A percentile compares a stretch with the other conserved stretches of the same genome.
Evolutionary conservation across 441 rosid species (phyloP).

Genomic region (Populus hybrid): DNA sequence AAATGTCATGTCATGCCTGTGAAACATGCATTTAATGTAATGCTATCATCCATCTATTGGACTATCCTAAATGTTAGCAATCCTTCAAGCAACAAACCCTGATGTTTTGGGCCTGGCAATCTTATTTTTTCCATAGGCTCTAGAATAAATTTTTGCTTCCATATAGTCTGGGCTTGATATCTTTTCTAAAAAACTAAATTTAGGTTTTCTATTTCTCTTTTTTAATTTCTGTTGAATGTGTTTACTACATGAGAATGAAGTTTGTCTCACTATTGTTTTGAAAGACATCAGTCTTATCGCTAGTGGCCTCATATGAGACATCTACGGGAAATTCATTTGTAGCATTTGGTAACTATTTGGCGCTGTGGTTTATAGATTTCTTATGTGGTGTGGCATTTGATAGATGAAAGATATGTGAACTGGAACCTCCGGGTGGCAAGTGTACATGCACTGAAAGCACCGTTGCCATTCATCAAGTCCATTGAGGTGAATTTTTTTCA

Average conservation of each 20-base stretch:
- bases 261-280: not conserved
- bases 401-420: slow-evolving; percentile 76
- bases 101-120: not conserved
- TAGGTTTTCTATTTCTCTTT: not conserved
- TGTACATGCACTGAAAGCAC: slow-evolving; percentile 66
- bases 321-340: slow-evolving; percentile 5
- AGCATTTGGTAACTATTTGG: not conserved
- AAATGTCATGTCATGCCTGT: slow-evolving; percentile 3
- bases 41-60: not conserved
- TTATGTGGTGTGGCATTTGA: slow-evolving; percentile 20
- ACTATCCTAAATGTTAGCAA: not conserved
- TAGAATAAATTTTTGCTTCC: slow-evolving; percentile 5
- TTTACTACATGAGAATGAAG: not conserved
- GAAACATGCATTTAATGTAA: not conserved
- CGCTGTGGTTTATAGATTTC: slow-evolving; percentile 17
- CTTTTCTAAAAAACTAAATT: not conserved
- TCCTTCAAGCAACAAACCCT: not conserved
- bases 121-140: not conserved
- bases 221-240: not conserved
- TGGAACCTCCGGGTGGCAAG: slow-evolving; percentile 84
- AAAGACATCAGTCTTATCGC: not conserved
- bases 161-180: not conserved
- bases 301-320: not conserved
- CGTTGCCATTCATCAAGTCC: slow-evolving; percentile 75
- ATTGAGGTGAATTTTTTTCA: slow-evolving; percentile 53